Evolutionary conservation across 352 stramenopile species (phyloP).

Genomic region (Blastocystis sp.): DNA sequence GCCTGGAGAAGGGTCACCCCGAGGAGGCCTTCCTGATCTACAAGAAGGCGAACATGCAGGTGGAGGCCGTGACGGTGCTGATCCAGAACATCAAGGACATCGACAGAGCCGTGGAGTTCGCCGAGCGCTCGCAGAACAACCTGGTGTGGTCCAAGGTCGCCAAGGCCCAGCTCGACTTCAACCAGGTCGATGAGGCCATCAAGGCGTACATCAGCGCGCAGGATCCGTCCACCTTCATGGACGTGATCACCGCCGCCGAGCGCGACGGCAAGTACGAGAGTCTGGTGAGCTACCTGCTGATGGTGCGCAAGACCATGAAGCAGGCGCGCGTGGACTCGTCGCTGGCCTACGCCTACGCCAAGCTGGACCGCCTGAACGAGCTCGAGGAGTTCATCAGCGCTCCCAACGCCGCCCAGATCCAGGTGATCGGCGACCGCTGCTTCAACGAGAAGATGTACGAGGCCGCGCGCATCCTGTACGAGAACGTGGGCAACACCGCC

Average conservation of each 20-base stretch:
- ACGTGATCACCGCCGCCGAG: constrained; percentile 94
- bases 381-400: constrained; percentile 97
- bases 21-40: constrained; percentile 99
- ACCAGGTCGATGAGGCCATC: constrained; percentile 91
- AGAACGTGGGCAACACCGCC: constrained; percentile 99
- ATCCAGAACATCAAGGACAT: constrained; percentile 93
- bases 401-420: constrained; percentile 98
- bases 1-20: constrained; percentile 92
- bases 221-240: constrained; percentile 91
- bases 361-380: constrained; percentile 94
- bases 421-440: constrained; percentile 93
- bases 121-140: constrained; percentile 93
- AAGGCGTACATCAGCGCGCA: constrained; percentile 98
- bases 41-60: constrained; percentile 97
- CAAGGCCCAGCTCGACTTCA: constrained; percentile 93
- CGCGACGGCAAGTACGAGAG: constrained; percentile 91
- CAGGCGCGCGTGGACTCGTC: constrained; percentile 97
- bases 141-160: constrained; percentile 97
- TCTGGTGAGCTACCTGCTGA: constrained; percentile 96
- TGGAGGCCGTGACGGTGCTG: constrained; percentile 85
- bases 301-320: constrained; percentile 97
- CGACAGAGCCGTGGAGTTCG: constrained; percentile 96
- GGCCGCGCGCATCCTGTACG: constrained; percentile 95
- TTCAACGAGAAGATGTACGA: constrained; percentile 96
- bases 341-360: constrained; percentile 97